phyloP scores from a whole-genome alignment of 257 asterid species.

The Oldenlandia corymbosa region DNA sequence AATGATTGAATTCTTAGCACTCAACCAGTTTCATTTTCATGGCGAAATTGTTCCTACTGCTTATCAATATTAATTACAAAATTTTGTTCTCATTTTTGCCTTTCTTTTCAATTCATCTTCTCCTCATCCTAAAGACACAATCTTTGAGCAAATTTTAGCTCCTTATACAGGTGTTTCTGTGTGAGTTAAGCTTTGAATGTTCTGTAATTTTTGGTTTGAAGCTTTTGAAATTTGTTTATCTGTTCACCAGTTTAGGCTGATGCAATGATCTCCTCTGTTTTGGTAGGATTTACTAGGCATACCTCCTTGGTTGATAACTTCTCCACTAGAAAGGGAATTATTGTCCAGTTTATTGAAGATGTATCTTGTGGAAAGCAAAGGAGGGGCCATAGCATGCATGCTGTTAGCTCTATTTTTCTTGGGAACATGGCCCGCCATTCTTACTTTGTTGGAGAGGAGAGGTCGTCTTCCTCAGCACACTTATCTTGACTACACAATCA shows the following conservation, averaged over 20 bases:
- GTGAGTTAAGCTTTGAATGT: too few species aligned
- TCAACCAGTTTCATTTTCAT: not conserved
- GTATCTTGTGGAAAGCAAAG: constrained; percentile 92
- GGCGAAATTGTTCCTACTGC: too few species aligned
- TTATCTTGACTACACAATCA: constrained; percentile 82
- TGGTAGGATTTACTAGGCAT: constrained; percentile 32
- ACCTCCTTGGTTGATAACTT: constrained; percentile 21
- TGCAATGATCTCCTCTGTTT: constrained; percentile 7
- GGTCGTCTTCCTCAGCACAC: constrained; percentile 98
- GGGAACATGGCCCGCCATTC: constrained; percentile 97
- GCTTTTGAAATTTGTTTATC: too few species aligned
- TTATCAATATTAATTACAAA: too few species aligned
- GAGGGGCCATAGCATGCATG: constrained; percentile 93
- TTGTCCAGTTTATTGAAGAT: constrained; percentile 34
- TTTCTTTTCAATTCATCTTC: too few species aligned
- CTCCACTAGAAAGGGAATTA: constrained; percentile 17
- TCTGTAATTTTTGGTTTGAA: too few species aligned
- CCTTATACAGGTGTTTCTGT: too few species aligned
- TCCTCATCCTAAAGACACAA: too few species aligned
- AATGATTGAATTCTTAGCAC: not conserved
- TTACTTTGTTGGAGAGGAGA: constrained; percentile 77
- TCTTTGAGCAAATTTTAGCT: too few species aligned
- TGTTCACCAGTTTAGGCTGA: not conserved
- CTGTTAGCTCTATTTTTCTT: constrained; percentile 59
- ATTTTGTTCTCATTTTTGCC: too few species aligned